These are phyloP conservation scores for Boletus vermiculosoides DNA, from an alignment of 768 basidiomycete species.

Conservation along the genomic window DNA sequence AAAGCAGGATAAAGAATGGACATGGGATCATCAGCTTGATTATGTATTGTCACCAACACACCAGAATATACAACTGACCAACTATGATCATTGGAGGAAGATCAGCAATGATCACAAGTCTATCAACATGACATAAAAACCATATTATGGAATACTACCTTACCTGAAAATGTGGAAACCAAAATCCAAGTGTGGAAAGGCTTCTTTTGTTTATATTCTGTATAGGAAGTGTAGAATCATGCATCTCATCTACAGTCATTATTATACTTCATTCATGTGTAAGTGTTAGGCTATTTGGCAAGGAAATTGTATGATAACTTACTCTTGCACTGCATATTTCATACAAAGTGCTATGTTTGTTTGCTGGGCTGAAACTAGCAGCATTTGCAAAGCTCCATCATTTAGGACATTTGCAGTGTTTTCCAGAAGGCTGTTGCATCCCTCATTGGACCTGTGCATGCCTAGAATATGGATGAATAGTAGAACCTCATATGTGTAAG, in stretches of 20 bases:
- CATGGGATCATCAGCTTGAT: not conserved
- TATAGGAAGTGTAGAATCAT: not conserved
- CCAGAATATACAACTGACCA: too few relatives aligned
- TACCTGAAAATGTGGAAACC: conserved; percentile 1
- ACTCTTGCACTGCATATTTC: not conserved
- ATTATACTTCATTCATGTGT: not conserved
- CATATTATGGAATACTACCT: not conserved
- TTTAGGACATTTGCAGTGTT: not conserved
- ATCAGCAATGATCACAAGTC: not conserved
- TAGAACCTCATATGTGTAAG: not conserved
- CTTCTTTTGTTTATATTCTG: fast-evolving
- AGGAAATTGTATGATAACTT: not conserved
- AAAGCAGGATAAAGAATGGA: not conserved
- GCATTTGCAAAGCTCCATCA: not conserved
- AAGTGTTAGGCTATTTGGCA: not conserved
- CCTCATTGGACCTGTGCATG: not conserved
- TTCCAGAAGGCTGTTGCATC: not conserved
- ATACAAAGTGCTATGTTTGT: conserved; percentile 4
- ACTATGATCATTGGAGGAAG: not conserved
- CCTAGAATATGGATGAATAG: not conserved
- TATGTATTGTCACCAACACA: not conserved
- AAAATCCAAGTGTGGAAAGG: not conserved
- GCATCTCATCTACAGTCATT: not conserved
- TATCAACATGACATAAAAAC: not conserved
- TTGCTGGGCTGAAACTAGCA: not conserved